phyloP scores from a whole-genome alignment of 805 yeast species.

The Yarrowia osloensis region DNA sequence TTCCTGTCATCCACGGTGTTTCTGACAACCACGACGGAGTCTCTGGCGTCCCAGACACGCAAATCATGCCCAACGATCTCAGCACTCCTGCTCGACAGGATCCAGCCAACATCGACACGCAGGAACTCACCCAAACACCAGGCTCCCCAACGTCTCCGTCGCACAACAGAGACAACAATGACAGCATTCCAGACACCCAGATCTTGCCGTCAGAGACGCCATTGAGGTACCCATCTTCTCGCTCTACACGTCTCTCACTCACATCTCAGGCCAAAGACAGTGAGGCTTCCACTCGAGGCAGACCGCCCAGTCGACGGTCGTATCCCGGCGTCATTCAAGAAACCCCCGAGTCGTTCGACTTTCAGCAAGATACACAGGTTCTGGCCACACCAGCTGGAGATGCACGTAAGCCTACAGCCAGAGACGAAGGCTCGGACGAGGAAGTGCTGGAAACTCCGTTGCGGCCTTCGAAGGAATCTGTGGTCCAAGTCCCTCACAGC shows the following conservation, averaged over 20 bases:
- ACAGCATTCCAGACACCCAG: slow-evolving; percentile 1
- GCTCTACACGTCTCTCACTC: not conserved
- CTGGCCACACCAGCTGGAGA: not conserved
- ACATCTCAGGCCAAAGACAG: not conserved
- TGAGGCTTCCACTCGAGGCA: not conserved
- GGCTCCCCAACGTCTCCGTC: not conserved
- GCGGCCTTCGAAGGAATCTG: not conserved
- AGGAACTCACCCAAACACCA: not conserved
- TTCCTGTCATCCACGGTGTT: no score
- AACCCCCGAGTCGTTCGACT: not conserved
- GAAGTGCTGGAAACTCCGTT: slow-evolving; percentile 16
- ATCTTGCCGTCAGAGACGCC: not conserved
- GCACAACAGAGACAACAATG: not conserved
- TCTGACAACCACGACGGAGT: no score
- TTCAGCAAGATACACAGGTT: slow-evolving; percentile 2
- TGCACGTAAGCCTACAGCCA: not conserved
- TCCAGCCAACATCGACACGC: not conserved
- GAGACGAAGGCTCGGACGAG: not conserved
- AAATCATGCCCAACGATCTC: not conserved
- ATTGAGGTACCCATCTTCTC: not conserved
- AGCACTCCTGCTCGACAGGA: not conserved
- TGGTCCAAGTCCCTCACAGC: slow-evolving; percentile 13
- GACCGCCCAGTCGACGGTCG: not conserved
- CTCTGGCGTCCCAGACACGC: no score
- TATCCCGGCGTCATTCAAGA: not conserved